phyloP scores from a whole-genome alignment of 176 grass and related monocot species.

The Alopecurus myosuroides region DNA sequence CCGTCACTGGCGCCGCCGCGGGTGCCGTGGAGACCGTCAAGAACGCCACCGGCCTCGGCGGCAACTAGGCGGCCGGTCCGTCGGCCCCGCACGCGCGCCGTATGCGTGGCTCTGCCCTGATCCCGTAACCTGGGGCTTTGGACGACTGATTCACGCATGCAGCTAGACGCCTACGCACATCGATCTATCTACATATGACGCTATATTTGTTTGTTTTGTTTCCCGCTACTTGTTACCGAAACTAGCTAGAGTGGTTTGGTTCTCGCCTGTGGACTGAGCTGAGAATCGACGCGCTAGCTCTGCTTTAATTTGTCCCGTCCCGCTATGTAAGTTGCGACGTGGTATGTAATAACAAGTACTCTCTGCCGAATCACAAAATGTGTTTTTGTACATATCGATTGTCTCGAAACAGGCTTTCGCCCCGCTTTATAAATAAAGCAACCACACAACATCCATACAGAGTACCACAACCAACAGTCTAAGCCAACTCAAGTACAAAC shows the following conservation, averaged over 20 bases:
- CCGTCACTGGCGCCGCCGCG: constrained; percentile 12
- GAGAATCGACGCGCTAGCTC: background rate
- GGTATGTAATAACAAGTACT: too few relatives aligned
- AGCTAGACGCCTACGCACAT: background rate
- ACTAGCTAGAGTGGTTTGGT: background rate
- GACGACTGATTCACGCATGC: background rate
- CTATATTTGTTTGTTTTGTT: background rate
- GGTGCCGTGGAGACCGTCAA: constrained; percentile 13
- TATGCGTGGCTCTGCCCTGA: background rate
- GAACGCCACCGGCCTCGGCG: constrained; percentile 10
- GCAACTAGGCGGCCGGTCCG: background rate
- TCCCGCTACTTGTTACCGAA: background rate
- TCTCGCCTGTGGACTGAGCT: background rate
- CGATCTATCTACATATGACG: background rate
- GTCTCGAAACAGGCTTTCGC: too few relatives aligned
- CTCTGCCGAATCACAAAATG: too few relatives aligned
- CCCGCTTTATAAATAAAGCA: too few relatives aligned
- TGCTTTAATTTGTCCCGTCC: background rate
- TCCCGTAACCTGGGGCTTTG: background rate
- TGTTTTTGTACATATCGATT: too few relatives aligned
- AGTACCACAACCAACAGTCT: too few relatives aligned
- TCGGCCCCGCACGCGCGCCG: too few relatives aligned
- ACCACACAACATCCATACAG: too few relatives aligned
- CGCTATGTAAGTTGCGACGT: background rate
- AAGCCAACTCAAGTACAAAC: too few relatives aligned